Base-by-base conservation (phyloP, 1,284 basidiomycete genomes). In the Heterobasidion parviporum region DNA sequence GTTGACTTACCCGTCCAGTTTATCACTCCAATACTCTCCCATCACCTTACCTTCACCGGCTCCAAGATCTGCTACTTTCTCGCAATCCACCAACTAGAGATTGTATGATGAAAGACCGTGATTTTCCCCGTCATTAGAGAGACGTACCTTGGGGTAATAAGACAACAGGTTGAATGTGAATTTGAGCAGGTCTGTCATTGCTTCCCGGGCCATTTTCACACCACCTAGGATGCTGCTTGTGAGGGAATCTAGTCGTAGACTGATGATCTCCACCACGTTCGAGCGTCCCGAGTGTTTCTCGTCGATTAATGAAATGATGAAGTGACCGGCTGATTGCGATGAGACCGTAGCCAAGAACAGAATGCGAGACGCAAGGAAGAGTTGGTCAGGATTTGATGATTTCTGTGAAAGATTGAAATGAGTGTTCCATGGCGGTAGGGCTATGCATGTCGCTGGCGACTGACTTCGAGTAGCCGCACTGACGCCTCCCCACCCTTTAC, bases 151-250 rank as follows among this genome's bases (percentile, higher is more conserved):
- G 0, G 82, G 81, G 64, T 84, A 92, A 65, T 91, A 85, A 50
- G 84, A 68, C 54, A 88, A 75, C 41, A 92, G 65, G 64, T 92
- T 92, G 69, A 90, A 92, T 7, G 78, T 73, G 53, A 91, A 76
- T 64, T 92, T 92, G 56, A 92, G 76, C 44, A 89, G 65, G 67
- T 92, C 89, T 2, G 79, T 79, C 76, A 85, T 79, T 4, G 88
- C 87, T 58, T 92, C 88, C 57, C 76, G 76, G 9, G 80, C 75
- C 70, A 82, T 80, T 58, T 77, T 77, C 10, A 75, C 67, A 48
- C 78, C 78, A 18, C 71, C 67, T 33, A 80, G 71, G 53, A 87
- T 72, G 48, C 69, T 71, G 41, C 65, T 69, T 8, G 72, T 70
- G 44, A 80, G 68, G n/a, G 72, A 64, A 61, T 83, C 87, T 48